Evolutionary conservation across 2,329 filamentous ascomycete genomes (phyloP), one percentile per base, ranked within the genome.

Genomic region (Nigrospora sphaerica): DNA sequence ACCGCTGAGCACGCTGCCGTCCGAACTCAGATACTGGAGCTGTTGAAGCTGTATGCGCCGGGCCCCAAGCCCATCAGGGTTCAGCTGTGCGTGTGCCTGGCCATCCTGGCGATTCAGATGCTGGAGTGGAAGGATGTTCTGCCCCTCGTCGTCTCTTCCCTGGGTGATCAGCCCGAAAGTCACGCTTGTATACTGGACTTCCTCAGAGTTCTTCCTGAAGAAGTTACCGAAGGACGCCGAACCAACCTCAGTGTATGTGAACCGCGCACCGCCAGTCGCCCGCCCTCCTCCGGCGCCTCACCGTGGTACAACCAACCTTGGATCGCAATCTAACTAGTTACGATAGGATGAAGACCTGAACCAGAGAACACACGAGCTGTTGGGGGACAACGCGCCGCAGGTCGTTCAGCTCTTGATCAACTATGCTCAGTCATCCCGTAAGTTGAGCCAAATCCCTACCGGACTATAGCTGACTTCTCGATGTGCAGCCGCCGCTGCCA

Each of bases 221-320:
- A 98, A 78, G 93, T 98, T 63, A 97, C 88, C 58, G 92, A 98
- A 78, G 93, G 93, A 72, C 89, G 93, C 72, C 98, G 97, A 75
- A 96, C 98, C 78, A 95, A 90, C 78, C 80, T 98, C 72, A 91
- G 89, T 81, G 91, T 95, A 93, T 75, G 89, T 92, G 79, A 83
- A 85, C 74, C 75, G 73, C 74, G 66, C 70, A 61, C 64, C 64
- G 70, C 66, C 72, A 69, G 67, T 70, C 65, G 69, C 58, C 62
- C 52, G 56, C 60, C 49, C 36, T 53, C 42, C 51, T 53, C 44
- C 53, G 56, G 51, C 50, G 49, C 49, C 51, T 49, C 50, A 51
- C 56, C 49, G 49, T 52, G 45, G 50, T 48, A 56, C 55, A 55
- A 45, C 66, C 65, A 60, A 57, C 57, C 51, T 53, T 55, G 58